Conservation (phyloP, 192 early-diverging fungal genomes). For the Spinellus fusiger region DNA sequence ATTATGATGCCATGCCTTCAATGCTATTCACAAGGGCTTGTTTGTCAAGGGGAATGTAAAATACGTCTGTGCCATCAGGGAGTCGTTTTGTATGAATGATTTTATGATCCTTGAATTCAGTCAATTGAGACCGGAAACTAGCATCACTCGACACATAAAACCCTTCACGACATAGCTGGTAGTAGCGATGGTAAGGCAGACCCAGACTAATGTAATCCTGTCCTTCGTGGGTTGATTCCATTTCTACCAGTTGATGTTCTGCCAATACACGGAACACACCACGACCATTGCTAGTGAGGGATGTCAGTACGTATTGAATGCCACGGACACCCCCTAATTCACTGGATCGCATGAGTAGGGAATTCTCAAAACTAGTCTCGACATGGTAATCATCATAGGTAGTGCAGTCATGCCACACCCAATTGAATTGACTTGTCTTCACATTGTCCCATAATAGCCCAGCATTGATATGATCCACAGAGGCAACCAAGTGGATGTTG, state of each 20-base stretch:
- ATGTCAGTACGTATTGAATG: conserved; percentile 74
- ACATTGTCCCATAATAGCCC: conserved; percentile 84
- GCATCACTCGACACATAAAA: conserved; percentile 80
- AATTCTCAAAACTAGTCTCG: conserved; percentile 83
- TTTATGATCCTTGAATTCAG: conserved; percentile 89
- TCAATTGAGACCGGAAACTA: conserved; percentile 85
- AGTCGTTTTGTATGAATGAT: conserved; percentile 66
- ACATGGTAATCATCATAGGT: conserved; percentile 76
- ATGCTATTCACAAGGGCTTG: conserved; percentile 59
- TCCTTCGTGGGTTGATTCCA: conserved; percentile 27
- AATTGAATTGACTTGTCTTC: conserved; percentile 62
- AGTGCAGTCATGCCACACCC: conserved; percentile 89
- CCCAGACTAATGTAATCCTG: conserved; percentile 33
- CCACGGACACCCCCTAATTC: conserved; percentile 59
- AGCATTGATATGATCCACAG: conserved; percentile 89
- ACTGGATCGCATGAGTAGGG: conserved; percentile 48
- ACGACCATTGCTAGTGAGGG: conserved; percentile 78
- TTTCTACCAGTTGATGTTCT: conserved; percentile 65
- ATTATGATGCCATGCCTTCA: conserved; percentile 48
- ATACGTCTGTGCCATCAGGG: conserved; percentile 58
- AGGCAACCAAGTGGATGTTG: conserved; percentile 73
- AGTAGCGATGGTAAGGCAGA: conserved; percentile 64
- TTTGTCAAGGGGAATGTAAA: conserved; percentile 69
- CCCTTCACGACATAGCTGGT: conserved; percentile 67
- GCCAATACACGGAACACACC: conserved; percentile 83